phyloP scores from a whole-genome alignment of 1,284 basidiomycete species.

The Veloboletus limbatus region DNA sequence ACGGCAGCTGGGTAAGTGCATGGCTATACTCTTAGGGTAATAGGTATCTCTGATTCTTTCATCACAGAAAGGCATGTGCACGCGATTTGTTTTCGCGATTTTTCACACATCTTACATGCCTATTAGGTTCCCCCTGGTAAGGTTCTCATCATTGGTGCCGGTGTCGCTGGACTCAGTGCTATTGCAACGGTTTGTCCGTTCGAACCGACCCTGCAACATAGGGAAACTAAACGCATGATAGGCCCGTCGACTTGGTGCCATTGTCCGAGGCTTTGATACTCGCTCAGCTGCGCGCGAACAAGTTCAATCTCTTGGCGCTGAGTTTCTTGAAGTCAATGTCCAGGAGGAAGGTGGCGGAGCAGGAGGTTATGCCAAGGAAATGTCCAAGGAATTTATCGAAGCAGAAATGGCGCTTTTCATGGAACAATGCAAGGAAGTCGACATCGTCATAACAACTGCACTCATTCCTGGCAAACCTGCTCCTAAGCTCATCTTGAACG shows the following conservation, averaged over 20 bases:
- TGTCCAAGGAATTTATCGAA: conserved; percentile 86
- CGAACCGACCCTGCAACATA: not conserved
- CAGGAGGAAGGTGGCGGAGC: conserved; percentile 76
- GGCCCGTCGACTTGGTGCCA: conserved; percentile 79
- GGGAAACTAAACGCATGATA: conserved; percentile 26
- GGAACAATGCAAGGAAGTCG: conserved; percentile 82
- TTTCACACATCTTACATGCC: conserved; percentile 18
- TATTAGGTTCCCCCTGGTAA: conserved; percentile 79
- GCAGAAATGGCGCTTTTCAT: conserved; percentile 87
- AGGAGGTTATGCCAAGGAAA: conserved; percentile 86
- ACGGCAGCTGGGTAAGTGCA: conserved; percentile 75
- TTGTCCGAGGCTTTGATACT: conserved; percentile 84
- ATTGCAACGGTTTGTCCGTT: conserved; percentile 64
- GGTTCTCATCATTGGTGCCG: conserved; percentile 81
- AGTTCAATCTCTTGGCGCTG: conserved; percentile 82
- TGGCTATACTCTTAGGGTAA: conserved; percentile 1
- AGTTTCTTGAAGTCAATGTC: conserved; percentile 77
- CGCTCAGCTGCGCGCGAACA: conserved; percentile 81
- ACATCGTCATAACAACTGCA: conserved; percentile 83
- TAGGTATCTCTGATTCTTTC: conserved; percentile 7
- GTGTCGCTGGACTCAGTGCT: conserved; percentile 82
- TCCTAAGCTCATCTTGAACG: conserved; percentile 76
- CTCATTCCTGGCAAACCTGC: conserved; percentile 82
- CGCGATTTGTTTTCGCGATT: not conserved
- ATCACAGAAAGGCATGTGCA: conserved; percentile 25